phyloP scores from a whole-genome alignment of 345 rosid genomes.

The Aquilaria sinensis region DNA sequence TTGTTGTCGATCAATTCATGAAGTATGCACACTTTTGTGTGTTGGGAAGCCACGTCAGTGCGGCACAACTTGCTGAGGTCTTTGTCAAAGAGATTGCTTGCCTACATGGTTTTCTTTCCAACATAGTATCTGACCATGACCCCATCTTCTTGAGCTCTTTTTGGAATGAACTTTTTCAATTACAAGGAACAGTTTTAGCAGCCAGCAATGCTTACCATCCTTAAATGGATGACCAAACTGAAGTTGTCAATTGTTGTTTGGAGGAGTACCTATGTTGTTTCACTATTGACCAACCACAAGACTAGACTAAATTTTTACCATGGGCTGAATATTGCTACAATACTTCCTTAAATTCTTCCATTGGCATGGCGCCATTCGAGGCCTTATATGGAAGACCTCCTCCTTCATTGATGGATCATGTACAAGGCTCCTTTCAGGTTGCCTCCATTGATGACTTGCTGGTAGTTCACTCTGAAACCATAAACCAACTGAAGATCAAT shows the following conservation, averaged over 20 bases:
- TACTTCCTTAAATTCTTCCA: too few relatives aligned
- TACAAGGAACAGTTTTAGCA: neutral
- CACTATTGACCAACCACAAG: neutral
- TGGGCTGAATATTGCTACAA: too few relatives aligned
- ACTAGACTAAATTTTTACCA: neutral
- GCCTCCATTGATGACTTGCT: too few relatives aligned
- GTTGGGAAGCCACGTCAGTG: neutral
- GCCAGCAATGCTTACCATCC: neutral
- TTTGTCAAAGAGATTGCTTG: neutral
- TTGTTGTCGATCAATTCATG: neutral
- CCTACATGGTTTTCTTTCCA: neutral
- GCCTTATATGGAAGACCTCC: too few relatives aligned
- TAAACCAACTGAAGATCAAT: too few relatives aligned
- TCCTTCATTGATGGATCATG: too few relatives aligned
- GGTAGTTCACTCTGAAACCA: too few relatives aligned
- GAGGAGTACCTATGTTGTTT: neutral
- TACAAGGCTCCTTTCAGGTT: too few relatives aligned
- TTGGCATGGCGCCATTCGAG: too few relatives aligned
- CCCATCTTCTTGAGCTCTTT: neutral
- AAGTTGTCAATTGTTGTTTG: neutral
- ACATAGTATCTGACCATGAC: neutral
- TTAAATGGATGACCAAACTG: neutral
- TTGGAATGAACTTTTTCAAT: neutral
- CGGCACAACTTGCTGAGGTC: neutral
- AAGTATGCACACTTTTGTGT: neutral